Evolutionary conservation across 441 rosid species (phyloP).

Genomic region (Mallotus repandus): DNA sequence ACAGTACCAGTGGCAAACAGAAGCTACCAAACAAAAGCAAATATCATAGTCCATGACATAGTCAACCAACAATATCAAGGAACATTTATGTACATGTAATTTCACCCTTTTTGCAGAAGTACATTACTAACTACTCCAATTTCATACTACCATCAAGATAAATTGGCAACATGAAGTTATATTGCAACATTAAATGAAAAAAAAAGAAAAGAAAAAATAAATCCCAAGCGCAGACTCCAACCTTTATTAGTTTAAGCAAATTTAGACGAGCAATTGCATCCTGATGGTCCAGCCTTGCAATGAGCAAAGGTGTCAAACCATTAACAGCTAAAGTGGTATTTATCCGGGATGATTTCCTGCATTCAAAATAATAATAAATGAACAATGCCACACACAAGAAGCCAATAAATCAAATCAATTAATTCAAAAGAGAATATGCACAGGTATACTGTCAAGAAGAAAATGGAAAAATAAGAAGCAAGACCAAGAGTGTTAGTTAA

Average conservation of each 20-base stretch:
- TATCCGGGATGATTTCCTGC: slow-evolving; percentile 92
- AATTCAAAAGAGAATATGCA: background rate
- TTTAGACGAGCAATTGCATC: slow-evolving; percentile 98
- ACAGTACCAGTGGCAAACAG: no score
- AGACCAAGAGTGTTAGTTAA: no score
- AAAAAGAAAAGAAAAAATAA: background rate
- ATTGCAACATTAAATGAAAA: background rate
- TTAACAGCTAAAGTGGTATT: slow-evolving; percentile 89
- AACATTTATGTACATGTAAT: no score
- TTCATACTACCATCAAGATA: no score
- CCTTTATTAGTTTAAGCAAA: slow-evolving; percentile 94
- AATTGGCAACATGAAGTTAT: background rate
- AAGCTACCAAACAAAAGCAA: no score
- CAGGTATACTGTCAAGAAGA: background rate
- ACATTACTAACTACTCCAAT: no score
- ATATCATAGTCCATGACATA: no score
- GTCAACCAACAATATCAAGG: no score
- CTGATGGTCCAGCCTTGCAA: slow-evolving; percentile 86
- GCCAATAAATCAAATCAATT: background rate
- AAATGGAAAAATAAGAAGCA: background rate
- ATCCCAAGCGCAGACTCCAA: slow-evolving; percentile 14
- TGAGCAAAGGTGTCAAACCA: slow-evolving; percentile 92
- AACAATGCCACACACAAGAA: background rate
- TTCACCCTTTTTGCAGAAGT: no score
- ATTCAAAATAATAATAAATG: slow-evolving; percentile 18